Conservation (phyloP, 2,329 filamentous ascomycete species). For the Cladophialophora chaetospira region DNA sequence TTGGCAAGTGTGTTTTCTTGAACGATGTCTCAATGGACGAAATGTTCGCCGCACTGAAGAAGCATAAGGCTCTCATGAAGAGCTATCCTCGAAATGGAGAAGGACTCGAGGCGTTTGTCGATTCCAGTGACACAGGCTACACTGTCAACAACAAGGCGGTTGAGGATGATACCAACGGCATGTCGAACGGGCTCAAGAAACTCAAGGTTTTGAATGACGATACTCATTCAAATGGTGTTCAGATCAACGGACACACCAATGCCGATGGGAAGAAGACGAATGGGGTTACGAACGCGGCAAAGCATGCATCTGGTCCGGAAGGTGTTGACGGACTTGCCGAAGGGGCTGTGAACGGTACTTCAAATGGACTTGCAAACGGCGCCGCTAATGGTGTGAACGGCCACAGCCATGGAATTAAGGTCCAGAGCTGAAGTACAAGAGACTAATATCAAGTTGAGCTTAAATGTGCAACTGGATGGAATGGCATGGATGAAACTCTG, state of each 20-base stretch:
- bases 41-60: constrained; percentile 60
- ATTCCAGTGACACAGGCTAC: constrained; percentile 68
- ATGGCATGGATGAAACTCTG: not conserved
- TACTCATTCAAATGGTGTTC: not conserved
- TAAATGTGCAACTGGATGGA: not conserved
- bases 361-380: constrained; percentile 18
- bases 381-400: constrained; percentile 20
- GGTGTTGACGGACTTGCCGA: constrained; percentile 17
- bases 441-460: not conserved
- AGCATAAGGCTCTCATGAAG: constrained; percentile 66
- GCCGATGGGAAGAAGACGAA: constrained; percentile 14
- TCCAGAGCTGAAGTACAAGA: not conserved
- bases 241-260: constrained; percentile 16
- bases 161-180: constrained; percentile 11
- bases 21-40: constrained; percentile 67
- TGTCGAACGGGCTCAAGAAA: constrained; percentile 22
- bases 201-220: constrained; percentile 32
- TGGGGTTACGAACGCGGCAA: constrained; percentile 16
- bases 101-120: constrained; percentile 70
- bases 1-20: constrained; percentile 68
- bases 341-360: not conserved
- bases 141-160: constrained; percentile 44
- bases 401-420: constrained; percentile 13
- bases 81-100: constrained; percentile 64
- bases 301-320: constrained; percentile 24